Conservation (phyloP, 176 grass and related monocot genomes). For the Avena eriantha region DNA sequence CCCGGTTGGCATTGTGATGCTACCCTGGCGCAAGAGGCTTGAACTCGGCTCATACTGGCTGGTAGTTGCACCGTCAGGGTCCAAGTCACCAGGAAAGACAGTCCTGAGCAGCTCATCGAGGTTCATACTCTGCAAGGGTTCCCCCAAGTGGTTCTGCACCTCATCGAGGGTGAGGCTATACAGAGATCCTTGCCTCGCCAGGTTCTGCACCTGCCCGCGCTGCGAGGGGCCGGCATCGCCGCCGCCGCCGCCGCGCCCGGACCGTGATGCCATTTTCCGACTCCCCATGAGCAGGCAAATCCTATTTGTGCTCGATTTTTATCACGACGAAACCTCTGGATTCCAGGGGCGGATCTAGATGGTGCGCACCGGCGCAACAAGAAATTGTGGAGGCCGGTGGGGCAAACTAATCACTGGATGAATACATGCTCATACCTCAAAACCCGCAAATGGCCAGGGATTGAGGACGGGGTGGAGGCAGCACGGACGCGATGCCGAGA, state of each 20-base stretch:
- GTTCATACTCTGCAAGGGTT: slow-evolving; percentile 93
- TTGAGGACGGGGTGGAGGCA: background rate
- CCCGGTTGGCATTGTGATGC: slow-evolving; percentile 76
- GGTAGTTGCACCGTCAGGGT: slow-evolving; percentile 25
- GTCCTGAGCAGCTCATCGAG: slow-evolving; percentile 88
- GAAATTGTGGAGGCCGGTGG: background rate
- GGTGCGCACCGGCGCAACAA: background rate
- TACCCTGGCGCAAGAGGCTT: slow-evolving; percentile 64
- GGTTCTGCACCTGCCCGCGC: slow-evolving; percentile 53
- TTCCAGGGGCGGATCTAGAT: slow-evolving; percentile 11
- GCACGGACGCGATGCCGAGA: background rate
- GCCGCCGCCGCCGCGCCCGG: background rate
- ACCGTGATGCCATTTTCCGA: slow-evolving; percentile 70
- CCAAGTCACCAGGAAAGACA: slow-evolving; percentile 64
- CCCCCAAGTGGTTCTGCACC: slow-evolving; percentile 81
- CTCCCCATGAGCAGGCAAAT: slow-evolving; percentile 63
- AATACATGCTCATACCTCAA: slow-evolving; percentile 5
- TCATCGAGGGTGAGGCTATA: slow-evolving; percentile 88
- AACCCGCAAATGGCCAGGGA: background rate
- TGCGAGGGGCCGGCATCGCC: slow-evolving; percentile 8
- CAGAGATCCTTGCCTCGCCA: slow-evolving; percentile 81
- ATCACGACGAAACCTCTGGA: slow-evolving; percentile 2
- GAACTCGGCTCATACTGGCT: slow-evolving; percentile 44
- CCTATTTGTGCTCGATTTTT: background rate
- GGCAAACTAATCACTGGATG: background rate